Evolutionary conservation across 768 basidiomycete species (phyloP).

Genomic region (Pleurotus citrinopileatus): DNA sequence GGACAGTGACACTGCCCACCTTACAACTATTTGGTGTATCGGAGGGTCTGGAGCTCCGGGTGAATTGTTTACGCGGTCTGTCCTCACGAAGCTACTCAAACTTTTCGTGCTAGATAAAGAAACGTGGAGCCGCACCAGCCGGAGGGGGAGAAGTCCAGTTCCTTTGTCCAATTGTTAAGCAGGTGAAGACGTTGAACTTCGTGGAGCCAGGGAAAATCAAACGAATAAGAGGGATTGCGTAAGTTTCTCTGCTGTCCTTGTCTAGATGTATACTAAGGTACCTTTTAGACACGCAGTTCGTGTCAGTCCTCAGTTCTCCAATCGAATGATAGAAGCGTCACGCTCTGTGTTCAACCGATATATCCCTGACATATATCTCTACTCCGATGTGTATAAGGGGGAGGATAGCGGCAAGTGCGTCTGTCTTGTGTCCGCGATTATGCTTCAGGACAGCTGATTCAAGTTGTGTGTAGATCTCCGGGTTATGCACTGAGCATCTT

Average conservation of each 20-base stretch:
- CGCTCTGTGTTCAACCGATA: constrained; percentile 92
- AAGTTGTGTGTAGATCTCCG: constrained; percentile 64
- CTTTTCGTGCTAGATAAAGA: constrained; percentile 69
- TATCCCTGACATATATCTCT: constrained; percentile 97
- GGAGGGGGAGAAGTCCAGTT: constrained; percentile 96
- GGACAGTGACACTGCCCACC: constrained; percentile 89
- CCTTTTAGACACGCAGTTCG: constrained; percentile 83
- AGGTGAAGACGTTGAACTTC: constrained; percentile 91
- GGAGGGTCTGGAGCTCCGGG: constrained; percentile 87
- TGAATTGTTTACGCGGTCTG: constrained; percentile 27
- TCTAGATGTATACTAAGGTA: constrained; percentile 1
- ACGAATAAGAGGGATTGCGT: constrained; percentile 95
- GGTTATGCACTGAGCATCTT: constrained; percentile 91
- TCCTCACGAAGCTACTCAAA: constrained; percentile 2
- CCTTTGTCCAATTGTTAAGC: constrained; percentile 87
- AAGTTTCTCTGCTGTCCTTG: constrained; percentile 28
- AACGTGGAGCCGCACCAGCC: constrained; percentile 84
- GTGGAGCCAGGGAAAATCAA: constrained; percentile 89
- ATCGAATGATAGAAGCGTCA: constrained; percentile 94
- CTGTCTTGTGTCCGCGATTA: neutral
- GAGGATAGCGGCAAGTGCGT: constrained; percentile 95
- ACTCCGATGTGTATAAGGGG: constrained; percentile 97
- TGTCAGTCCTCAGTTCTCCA: constrained; percentile 96
- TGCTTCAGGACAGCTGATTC: neutral
- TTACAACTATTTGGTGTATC: constrained; percentile 87